phyloP scores from a whole-genome alignment of 768 basidiomycete species.

The Leccinum truebloodii region DNA sequence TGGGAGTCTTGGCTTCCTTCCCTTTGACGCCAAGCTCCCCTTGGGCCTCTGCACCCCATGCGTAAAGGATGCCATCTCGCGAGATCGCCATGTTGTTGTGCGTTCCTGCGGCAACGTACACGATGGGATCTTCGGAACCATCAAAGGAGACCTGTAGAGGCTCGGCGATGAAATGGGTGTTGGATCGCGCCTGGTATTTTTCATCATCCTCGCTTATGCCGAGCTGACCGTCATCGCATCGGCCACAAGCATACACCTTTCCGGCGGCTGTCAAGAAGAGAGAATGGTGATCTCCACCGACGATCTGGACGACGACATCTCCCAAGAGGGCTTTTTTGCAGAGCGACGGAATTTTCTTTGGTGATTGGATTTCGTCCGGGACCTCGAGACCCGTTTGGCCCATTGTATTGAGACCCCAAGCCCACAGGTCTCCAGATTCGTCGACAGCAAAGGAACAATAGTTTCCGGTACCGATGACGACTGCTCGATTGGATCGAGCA shows the following conservation, averaged over 20 bases:
- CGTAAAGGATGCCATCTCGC: slow-evolving; percentile 63
- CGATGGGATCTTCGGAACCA: slow-evolving; percentile 60
- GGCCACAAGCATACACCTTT: slow-evolving; percentile 83
- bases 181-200: slow-evolving; percentile 54
- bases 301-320: slow-evolving; percentile 69
- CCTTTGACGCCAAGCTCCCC: slow-evolving; percentile 71
- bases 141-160: slow-evolving; percentile 71
- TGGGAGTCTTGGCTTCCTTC: slow-evolving; percentile 63
- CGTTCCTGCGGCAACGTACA: slow-evolving; percentile 64
- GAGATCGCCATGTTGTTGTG: slow-evolving; percentile 77
- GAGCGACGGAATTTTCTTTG: slow-evolving; percentile 63
- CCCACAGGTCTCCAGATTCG: slow-evolving; percentile 81
- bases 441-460: slow-evolving; percentile 93
- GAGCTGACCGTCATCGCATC: slow-evolving; percentile 81
- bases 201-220: slow-evolving; percentile 72
- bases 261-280: slow-evolving; percentile 85
- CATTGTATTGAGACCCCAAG: slow-evolving; percentile 94
- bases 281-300: slow-evolving; percentile 86
- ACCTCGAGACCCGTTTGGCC: slow-evolving; percentile 72
- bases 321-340: slow-evolving; percentile 60
- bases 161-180: slow-evolving; percentile 60
- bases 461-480: slow-evolving; percentile 74
- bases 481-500: slow-evolving; percentile 59
- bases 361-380: slow-evolving; percentile 56
- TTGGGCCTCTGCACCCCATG: slow-evolving; percentile 79